Evolutionary conservation across 768 basidiomycete species (phyloP), one percentile per base, ranked within the genome.

Genomic region (Rickenella mellea): DNA sequence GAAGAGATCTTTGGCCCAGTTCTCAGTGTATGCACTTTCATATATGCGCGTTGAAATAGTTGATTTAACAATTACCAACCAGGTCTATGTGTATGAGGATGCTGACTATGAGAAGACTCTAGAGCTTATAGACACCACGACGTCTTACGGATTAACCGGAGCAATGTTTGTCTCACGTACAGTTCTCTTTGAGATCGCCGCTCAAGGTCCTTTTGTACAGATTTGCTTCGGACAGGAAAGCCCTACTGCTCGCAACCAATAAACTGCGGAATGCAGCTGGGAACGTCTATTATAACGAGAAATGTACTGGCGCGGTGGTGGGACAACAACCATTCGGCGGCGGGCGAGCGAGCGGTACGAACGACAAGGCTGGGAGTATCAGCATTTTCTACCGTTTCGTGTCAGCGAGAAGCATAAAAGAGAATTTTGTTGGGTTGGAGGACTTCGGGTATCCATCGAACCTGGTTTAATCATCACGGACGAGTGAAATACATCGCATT

Each of bases 241-340:
- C 83, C 5, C 75, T 97, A 43, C 63, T 92, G 49, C 66, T 67
- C 26, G 88, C 91, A 2, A 81, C 89, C 31, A 83, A 84, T 65
- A 74, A 72, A 42, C 74, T 99, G 32, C 83, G 91, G 43, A 84
- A 94, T 64, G 72, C 92, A 1, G 89, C 96, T 3, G 96, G 96
- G 2, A 99, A 97, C 61, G 80, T 94, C 43, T 99, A 99, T 69
- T 90, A 92, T 67, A 97, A 97, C 62, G 93, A 97, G 53, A 93
- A 94, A 62, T 98, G 91, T 64, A 99, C 94, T 1, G 91, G 91
- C 25, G 92, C 91, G n/a, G 87, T 89, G 38, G 91, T 98, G 27
- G 94, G 92, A 7, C 93, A 97, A 60, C 93, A 99, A 63, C 94
- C 96, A 9, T 99, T 99, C 57, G 96, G 96, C 37, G 96, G 96